phyloP scores from a whole-genome alignment of 352 stramenopile species.

The Aphanomyces stellatus region DNA sequence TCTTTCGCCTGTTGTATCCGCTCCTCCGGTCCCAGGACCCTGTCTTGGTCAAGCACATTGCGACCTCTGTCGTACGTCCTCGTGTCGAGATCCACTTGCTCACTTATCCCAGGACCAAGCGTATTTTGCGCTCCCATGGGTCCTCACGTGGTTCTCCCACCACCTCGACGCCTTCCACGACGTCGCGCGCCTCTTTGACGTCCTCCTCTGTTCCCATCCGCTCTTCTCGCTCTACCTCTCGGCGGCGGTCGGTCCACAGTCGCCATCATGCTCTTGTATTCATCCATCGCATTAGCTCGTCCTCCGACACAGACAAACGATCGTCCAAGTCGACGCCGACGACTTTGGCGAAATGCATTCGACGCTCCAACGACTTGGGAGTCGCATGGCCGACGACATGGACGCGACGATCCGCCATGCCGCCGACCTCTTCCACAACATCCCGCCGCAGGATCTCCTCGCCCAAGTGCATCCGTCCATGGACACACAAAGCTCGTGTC shows the following conservation, averaged over 20 bases:
- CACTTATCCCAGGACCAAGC: constrained; percentile 80
- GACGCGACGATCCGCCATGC: constrained; percentile 1
- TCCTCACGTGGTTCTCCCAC: constrained; percentile 94
- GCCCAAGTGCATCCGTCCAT: neutral
- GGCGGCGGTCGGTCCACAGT: constrained; percentile 36
- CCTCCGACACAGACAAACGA: neutral
- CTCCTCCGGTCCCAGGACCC: constrained; percentile 55
- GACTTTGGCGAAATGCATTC: constrained; percentile 13
- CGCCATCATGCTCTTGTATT: neutral
- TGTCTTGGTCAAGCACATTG: constrained; percentile 53
- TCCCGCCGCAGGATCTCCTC: neutral
- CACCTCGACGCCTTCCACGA: constrained; percentile 81
- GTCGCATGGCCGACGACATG: constrained; percentile 1
- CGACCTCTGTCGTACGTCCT: constrained; percentile 47
- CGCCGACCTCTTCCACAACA: neutral
- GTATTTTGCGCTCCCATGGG: constrained; percentile 90
- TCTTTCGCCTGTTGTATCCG: constrained; percentile 56
- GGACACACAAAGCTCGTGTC: neutral
- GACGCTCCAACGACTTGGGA: neutral
- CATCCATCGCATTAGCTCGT: neutral
- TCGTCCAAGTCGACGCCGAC: neutral
- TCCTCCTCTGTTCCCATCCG: constrained; percentile 88
- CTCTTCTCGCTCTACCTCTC: constrained; percentile 89
- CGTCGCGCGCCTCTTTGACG: constrained; percentile 88
- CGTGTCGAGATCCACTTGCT: constrained; percentile 31